Evolutionary conservation across 208 protist genomes (phyloP), one percentile per base, ranked within the genome.

Genomic region (Naegleria gruberi): DNA sequence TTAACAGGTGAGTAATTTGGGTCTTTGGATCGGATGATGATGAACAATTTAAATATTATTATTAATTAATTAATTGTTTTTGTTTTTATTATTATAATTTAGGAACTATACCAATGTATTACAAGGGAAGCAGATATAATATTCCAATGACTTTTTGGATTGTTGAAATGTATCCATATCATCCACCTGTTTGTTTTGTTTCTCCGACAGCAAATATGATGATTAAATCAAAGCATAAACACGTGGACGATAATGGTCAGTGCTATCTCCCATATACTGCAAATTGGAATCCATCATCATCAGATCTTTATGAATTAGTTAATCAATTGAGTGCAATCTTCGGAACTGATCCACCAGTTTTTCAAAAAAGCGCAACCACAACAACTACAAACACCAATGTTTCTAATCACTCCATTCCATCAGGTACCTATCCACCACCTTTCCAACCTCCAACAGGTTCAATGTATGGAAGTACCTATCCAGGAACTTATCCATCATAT

Each of bases 21-120:
- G 19, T 65, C 46, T 55, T 15, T 65, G 6, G 51, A 65, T n/a
- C n/a, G n/a, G n/a, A n/a, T n/a, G n/a, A n/a, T n/a, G n/a, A n/a
- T n/a, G n/a, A n/a, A n/a, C n/a, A n/a, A n/a, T n/a, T n/a, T n/a
- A n/a, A n/a, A n/a, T n/a, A n/a, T n/a, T n/a, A n/a, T n/a, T n/a
- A n/a, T n/a, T n/a, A n/a, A n/a, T n/a, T n/a, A n/a, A n/a, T n/a
- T n/a, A n/a, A n/a, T n/a, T n/a, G n/a, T n/a, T n/a, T n/a, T n/a
- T n/a, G n/a, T n/a, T n/a, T n/a, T n/a, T n/a, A n/a, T n/a, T n/a
- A n/a, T n/a, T n/a, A n/a, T n/a, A 51, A 51, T 17, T 17, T 77
- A 77, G 84, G 84, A 34, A 88, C 84, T 0, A 88, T 88, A n/a
- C 84, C 84, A 43, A 88, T 88, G 84, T 65, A 65, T 40, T 88